phyloP scores from a whole-genome alignment of 2,329 filamentous ascomycete genomes.

The Monilinia laxa region DNA sequence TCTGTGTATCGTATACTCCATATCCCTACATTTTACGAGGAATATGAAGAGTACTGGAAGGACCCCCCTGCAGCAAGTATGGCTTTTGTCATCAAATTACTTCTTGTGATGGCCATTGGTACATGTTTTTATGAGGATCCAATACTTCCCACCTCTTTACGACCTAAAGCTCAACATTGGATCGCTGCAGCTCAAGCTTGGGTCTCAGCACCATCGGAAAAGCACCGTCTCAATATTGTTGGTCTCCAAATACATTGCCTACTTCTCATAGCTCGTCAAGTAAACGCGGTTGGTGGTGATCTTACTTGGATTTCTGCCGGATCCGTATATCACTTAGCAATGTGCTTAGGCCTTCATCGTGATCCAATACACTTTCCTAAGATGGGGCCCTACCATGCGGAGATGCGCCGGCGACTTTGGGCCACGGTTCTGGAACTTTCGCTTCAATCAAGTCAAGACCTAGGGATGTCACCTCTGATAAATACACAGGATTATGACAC shows the following conservation, averaged over 20 bases:
- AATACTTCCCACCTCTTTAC: slow-evolving; percentile 10
- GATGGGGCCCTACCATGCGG: slow-evolving; percentile 49
- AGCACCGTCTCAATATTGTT: slow-evolving; percentile 49
- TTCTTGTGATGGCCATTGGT: slow-evolving; percentile 28
- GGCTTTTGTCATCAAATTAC: slow-evolving; percentile 27
- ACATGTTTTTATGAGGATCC: slow-evolving; percentile 26
- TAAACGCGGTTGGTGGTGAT: slow-evolving; percentile 50
- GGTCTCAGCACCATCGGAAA: slow-evolving; percentile 42
- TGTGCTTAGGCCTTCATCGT: slow-evolving; percentile 58
- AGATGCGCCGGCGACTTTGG: slow-evolving; percentile 58
- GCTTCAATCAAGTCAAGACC: slow-evolving; percentile 51
- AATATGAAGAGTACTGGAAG: slow-evolving; percentile 46
- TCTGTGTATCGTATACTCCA: slow-evolving; percentile 48
- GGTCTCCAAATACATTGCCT: slow-evolving; percentile 54
- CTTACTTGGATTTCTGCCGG: slow-evolving; percentile 54
- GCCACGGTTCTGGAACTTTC: slow-evolving; percentile 54
- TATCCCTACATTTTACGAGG: slow-evolving; percentile 45
- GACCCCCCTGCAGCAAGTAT: slow-evolving; percentile 26
- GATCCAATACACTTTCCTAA: slow-evolving; percentile 52
- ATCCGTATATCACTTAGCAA: slow-evolving; percentile 50
- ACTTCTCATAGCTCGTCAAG: slow-evolving; percentile 50
- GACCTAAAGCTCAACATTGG: slow-evolving; percentile 26
- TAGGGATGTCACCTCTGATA: slow-evolving; percentile 52
- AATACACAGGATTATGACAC: slow-evolving; percentile 51
- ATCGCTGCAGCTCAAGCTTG: slow-evolving; percentile 29